Percentiles rank a stretch among this genome's conserved stretches.
Conservation (phyloP, 768 basidiomycete species). For the Phylloporus sp. region DNA sequence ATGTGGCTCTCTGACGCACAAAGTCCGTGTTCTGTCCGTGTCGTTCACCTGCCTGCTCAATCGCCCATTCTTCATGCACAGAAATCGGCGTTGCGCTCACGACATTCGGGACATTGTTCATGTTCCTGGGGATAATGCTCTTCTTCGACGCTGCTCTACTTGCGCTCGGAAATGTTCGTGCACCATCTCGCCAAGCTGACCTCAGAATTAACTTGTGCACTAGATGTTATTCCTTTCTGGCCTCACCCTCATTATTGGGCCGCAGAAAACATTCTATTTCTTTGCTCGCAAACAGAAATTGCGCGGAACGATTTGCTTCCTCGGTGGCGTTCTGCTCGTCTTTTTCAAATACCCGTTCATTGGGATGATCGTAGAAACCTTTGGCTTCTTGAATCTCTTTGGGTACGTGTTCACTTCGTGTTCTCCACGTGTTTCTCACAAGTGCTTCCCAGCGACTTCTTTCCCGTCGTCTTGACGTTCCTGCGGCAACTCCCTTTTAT, state of each 20-base stretch:
- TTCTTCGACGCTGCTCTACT: constrained; percentile 95
- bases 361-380: constrained; percentile 90
- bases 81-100: constrained; percentile 97
- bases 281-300: constrained; percentile 95
- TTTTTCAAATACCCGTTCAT: constrained; percentile 95
- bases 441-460: constrained; percentile 80
- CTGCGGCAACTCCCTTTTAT: constrained; percentile 90
- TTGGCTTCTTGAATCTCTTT: constrained; percentile 96
- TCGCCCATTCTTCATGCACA: constrained; percentile 31
- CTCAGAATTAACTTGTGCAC: neutral
- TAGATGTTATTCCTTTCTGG: constrained; percentile 90
- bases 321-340: constrained; percentile 87
- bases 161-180: constrained; percentile 93
- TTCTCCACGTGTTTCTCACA: constrained; percentile 1
- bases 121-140: constrained; percentile 92
- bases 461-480: constrained; percentile 98
- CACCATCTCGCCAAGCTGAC: neutral
- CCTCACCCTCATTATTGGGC: constrained; percentile 94
- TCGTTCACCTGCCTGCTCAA: neutral
- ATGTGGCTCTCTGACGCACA: constrained; percentile 58
- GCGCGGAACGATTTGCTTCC: constrained; percentile 83
- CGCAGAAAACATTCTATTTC: constrained; percentile 96
- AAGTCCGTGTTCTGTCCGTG: constrained; percentile 26
- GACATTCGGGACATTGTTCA: constrained; percentile 92
- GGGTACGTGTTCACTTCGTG: constrained; percentile 50